These are phyloP conservation scores for Aspergillus hortae DNA, from an alignment of 2,329 filamentous ascomycete species.

Conservation along the genomic window DNA sequence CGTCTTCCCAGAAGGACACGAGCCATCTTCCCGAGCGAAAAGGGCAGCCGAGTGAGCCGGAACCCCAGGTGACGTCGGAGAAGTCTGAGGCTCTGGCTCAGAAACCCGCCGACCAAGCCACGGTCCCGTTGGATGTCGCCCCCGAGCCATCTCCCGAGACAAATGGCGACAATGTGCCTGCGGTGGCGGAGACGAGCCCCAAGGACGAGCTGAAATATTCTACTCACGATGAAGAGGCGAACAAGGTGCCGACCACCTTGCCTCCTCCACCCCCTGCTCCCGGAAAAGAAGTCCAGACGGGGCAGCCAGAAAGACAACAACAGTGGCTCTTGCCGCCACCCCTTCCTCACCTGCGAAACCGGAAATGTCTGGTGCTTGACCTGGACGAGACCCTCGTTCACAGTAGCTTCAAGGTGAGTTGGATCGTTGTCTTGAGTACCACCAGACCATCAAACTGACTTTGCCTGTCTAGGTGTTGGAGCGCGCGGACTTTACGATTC, in stretches of 20 bases:
- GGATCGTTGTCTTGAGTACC: neutral
- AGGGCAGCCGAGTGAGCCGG: neutral
- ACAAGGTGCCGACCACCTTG: slow-evolving; percentile 46
- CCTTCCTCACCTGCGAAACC: slow-evolving; percentile 72
- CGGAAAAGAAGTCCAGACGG: slow-evolving; percentile 32
- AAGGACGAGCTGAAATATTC: slow-evolving; percentile 48
- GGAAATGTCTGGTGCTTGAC: slow-evolving; percentile 93
- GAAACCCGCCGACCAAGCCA: slow-evolving; percentile 17
- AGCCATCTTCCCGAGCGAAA: neutral
- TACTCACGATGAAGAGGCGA: slow-evolving; percentile 38
- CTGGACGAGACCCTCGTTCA: slow-evolving; percentile 96
- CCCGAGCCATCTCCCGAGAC: slow-evolving; percentile 40
- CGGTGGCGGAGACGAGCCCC: slow-evolving; percentile 37
- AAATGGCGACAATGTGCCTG: slow-evolving; percentile 60
- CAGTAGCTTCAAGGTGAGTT: slow-evolving; percentile 90
- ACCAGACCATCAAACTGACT: no score
- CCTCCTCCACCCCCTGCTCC: slow-evolving; percentile 54
- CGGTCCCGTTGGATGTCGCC: slow-evolving; percentile 7
- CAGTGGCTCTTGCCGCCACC: slow-evolving; percentile 80
- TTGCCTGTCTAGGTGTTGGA: slow-evolving; percentile 70
- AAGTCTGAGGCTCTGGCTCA: slow-evolving; percentile 15
- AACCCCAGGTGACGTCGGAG: slow-evolving; percentile 5
- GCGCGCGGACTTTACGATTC: slow-evolving; percentile 98
- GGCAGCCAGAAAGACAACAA: slow-evolving; percentile 46
- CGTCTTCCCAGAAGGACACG: slow-evolving; percentile 11